Percentiles rank a stretch among this genome's conserved stretches.
These are phyloP conservation scores for Diaporthe capsici DNA, from an alignment of 2,329 filamentous ascomycete species.

Conservation along the genomic window DNA sequence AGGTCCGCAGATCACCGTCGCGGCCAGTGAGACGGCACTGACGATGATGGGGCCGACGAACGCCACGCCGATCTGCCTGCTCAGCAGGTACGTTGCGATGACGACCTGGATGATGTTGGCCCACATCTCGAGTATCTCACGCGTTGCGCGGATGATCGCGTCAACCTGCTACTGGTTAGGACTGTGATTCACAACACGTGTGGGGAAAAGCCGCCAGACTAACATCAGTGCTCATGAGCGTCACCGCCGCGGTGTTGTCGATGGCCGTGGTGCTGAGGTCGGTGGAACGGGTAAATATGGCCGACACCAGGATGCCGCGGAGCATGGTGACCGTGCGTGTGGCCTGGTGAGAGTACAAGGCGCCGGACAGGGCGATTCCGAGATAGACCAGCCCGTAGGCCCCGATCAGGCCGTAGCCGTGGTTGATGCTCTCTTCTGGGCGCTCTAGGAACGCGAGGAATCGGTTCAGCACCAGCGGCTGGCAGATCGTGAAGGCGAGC, in stretches of 20 bases:
- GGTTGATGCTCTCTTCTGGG: conserved; percentile 21
- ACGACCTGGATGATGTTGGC: conserved; percentile 53
- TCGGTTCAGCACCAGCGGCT: conserved; percentile 53
- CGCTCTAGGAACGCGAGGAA: conserved; percentile 52
- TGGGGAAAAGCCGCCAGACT: conserved; percentile 27
- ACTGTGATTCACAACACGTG: accelerated
- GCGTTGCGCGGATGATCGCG: conserved; percentile 51
- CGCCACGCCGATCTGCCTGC: conserved; percentile 52
- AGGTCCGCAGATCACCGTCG: conserved; percentile 6
- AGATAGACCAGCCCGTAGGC: conserved; percentile 22
- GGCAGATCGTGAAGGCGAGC: conserved; percentile 54
- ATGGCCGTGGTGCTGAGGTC: conserved; percentile 47
- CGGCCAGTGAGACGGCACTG: conserved; percentile 14
- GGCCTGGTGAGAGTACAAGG: conserved; percentile 51
- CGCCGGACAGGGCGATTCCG: conserved; percentile 49
- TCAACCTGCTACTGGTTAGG: conserved; percentile 50
- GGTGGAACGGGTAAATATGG: conserved; percentile 53
- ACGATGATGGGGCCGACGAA: conserved; percentile 47
- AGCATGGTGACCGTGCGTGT: conserved; percentile 52
- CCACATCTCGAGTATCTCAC: conserved; percentile 50
- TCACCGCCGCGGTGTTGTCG: conserved; percentile 54
- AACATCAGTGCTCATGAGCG: conserved; percentile 59
- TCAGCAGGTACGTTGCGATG: conserved; percentile 52
- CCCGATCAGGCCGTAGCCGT: conserved; percentile 49
- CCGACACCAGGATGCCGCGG: conserved; percentile 50